Conservation (phyloP, 2,329 filamentous ascomycete species). For the Neocatenulostroma microsporum region DNA sequence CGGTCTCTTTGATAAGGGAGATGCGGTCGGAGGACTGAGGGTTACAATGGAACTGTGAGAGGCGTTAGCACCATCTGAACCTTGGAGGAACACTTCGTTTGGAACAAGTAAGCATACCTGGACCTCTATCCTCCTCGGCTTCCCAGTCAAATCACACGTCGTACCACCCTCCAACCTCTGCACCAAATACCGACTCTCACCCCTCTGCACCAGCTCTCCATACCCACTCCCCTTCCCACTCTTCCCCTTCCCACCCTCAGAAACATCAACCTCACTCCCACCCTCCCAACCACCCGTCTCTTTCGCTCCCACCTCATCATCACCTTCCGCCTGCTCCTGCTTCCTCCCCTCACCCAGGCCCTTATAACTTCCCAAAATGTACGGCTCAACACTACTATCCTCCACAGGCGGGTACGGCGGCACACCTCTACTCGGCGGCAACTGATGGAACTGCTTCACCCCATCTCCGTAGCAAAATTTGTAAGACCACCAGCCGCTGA, state of each 20-base stretch:
- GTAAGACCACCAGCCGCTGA: slow-evolving; percentile 93
- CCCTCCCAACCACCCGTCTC: slow-evolving; percentile 13
- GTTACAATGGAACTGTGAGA: slow-evolving; percentile 66
- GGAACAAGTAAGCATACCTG: slow-evolving; percentile 48
- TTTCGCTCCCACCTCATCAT: slow-evolving; percentile 15
- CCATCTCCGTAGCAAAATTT: slow-evolving; percentile 85
- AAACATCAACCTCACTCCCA: slow-evolving; percentile 23
- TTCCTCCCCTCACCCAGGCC: slow-evolving; percentile 16
- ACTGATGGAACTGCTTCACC: slow-evolving; percentile 82
- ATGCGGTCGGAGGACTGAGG: slow-evolving; percentile 70
- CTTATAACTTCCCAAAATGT: slow-evolving; percentile 60
- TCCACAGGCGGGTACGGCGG: slow-evolving; percentile 63
- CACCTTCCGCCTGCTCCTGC: slow-evolving; percentile 24
- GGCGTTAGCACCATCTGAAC: not conserved
- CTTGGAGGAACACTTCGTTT: not conserved
- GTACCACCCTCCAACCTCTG: slow-evolving; percentile 75
- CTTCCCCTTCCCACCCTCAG: slow-evolving; percentile 21
- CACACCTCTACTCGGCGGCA: slow-evolving; percentile 61
- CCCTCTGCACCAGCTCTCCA: slow-evolving; percentile 61
- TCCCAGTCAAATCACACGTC: slow-evolving; percentile 75
- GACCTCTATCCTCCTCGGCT: slow-evolving; percentile 74
- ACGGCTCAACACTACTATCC: slow-evolving; percentile 68
- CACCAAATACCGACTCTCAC: slow-evolving; percentile 76
- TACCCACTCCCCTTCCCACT: slow-evolving; percentile 47
- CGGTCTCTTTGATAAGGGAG: slow-evolving; percentile 86